Evolutionary conservation across 306 rosid genomes (phyloP), one percentile per base, ranked within the genome.

Genomic region (Notholithocarpus densiflorus): DNA sequence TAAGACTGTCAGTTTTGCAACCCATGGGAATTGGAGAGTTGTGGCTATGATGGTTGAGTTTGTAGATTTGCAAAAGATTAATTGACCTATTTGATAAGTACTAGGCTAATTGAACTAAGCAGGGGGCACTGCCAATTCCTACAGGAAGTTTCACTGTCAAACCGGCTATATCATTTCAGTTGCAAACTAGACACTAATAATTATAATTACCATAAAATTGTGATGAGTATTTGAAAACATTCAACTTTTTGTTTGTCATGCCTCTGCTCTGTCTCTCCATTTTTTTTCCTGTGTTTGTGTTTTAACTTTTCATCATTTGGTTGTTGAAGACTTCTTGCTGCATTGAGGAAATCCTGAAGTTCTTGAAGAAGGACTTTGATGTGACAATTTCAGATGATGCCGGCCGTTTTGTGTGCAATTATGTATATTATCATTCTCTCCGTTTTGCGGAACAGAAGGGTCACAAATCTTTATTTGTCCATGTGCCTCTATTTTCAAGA

Each of bases 401-500:
- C 0, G 98, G 98, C 15, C 89, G 97, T 6, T 94, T 89, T 43
- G 97, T 94, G 74, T 94, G 98, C 90, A 94, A 92, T 69, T 94
- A 94, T 71, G 92, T 92, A 40, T 94, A 92, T 74, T 90, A 94
- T 65, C 89, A 90, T 29, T 94, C 98, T 66, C 98, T 92, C 69
- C 88, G 90, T 20, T 90, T 85, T 24, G 97, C 94, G 1, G 97
- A 92, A 78, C 89, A 89, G 86, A 91, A 89, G 80, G 97, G 97
- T 79, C 92, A 86, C 86, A 92, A 88, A 80, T 89, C 97, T 73
- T 79, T 89, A 27, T 94, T 94, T 80, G 98, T 92, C 71, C 98
- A 94, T 66, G 92, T 90, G 19, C 98, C 97, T 13, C 90, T 86
- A 32, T 92, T 94, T 65, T 83, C 94, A 3, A 94, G 89, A 79